Evolutionary conservation across 768 basidiomycete genomes (phyloP), one percentile per base, ranked within the genome.

Genomic region (Suillus plorans): DNA sequence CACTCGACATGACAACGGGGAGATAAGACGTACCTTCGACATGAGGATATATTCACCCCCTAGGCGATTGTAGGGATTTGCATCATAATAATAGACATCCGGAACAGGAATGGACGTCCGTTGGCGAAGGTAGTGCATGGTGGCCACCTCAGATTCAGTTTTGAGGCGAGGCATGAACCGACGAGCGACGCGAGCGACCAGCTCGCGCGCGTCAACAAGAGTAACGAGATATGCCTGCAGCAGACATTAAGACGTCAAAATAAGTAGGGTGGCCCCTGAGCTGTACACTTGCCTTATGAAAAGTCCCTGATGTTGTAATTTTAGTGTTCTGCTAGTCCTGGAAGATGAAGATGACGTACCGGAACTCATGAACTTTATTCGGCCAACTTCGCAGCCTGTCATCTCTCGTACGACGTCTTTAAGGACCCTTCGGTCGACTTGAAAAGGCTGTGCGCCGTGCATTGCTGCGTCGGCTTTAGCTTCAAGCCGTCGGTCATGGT

Each of bases 21-120:
- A 5, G 62, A 63, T 42, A 18, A 52, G 63, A 77, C 84, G 52
- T 66, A 90, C 92, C 86, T 89, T 93, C 62, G 90, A 90, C 92
- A 94, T 92, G 66, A 95, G 73, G 67, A 94, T 92, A 69, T 88
- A 94, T 75, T 95, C 93, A 22, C 90, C 90, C 0, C 92, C 93
- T 36, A 95, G 81, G 14, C 90, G 86, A 73, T 95, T 94, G 74
- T 86, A 91, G 10, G 92, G 92, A 71, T 93, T 93, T 1, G 92
- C 83, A 69, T 94, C 91, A 74, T 90, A 89, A 73, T 86, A 85
- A 66, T 89, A 90, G 5, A 95, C 85, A 37, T 78, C 81, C 0
- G 93, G 92, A 20, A 94, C 89, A 1, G 92, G 92, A 25, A 94
- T 80, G 62, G 78, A 76, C 5, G 91, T 91, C 68, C 85, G 82